phyloP scores from a whole-genome alignment of 2,329 filamentous ascomycete genomes.

The Sphaerostilbella broomeana region DNA sequence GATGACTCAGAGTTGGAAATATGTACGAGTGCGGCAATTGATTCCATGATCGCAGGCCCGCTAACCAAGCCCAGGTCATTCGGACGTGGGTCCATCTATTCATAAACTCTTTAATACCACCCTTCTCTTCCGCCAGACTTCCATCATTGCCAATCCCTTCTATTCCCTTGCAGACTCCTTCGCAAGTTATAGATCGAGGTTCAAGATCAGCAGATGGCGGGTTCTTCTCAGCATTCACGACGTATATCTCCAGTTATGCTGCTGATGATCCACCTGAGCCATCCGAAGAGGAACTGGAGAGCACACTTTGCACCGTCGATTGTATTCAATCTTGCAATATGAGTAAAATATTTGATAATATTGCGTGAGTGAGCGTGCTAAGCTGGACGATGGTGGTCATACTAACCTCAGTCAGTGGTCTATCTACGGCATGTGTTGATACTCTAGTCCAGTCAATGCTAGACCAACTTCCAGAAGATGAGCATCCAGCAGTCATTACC shows the following conservation, averaged over 20 bases:
- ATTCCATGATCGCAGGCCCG: neutral
- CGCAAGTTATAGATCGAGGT: conserved; percentile 85
- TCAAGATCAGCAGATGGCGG: conserved; percentile 72
- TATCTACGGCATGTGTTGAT: conserved; percentile 28
- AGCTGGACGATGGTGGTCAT: neutral
- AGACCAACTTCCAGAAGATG: conserved; percentile 79
- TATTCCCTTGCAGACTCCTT: conserved; percentile 86
- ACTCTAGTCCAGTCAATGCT: conserved; percentile 62
- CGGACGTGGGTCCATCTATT: conserved; percentile 95
- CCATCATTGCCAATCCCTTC: conserved; percentile 64
- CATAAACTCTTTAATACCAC: conserved; percentile 84
- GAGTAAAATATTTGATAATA: conserved; percentile 73
- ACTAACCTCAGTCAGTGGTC: conserved; percentile 25
- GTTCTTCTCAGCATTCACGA: conserved; percentile 89
- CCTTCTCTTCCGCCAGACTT: conserved; percentile 61
- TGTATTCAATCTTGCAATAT: conserved; percentile 88
- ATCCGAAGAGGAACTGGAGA: conserved; percentile 93
- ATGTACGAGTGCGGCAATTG: conserved; percentile 47
- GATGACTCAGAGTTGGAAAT: conserved; percentile 70
- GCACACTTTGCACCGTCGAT: conserved; percentile 88
- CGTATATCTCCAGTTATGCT: conserved; percentile 97
- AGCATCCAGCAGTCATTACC: conserved; percentile 67
- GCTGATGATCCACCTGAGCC: conserved; percentile 96
- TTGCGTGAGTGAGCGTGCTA: conserved; percentile 52
- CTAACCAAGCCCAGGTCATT: conserved; percentile 54